Base-by-base conservation (phyloP, 176 grass and related monocot genomes). In the Oropetium thomaeum region DNA sequence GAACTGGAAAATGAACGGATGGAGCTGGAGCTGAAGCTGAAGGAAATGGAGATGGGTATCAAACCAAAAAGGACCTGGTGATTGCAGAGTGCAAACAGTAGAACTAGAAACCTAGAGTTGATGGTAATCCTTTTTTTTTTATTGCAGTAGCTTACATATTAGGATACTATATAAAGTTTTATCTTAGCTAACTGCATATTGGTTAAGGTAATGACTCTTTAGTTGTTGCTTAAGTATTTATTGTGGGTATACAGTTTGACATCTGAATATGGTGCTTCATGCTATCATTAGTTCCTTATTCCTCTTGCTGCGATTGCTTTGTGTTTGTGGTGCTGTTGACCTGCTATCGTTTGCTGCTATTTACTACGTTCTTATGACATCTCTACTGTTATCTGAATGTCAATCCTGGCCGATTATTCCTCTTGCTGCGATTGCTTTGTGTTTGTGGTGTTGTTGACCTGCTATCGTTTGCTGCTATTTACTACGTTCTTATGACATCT, bases 1-100 rank as follows among this genome's bases (percentile, higher is more conserved):
- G 74, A 40, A 52, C 67, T 97, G 70, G 81, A 97, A 58, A 97
- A 97, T 78, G 80, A 97, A 71, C 79, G 62, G 35, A 27, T 97
- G 32, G 83, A 87, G 43, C 78, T 97, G 78, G 88, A 91, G 59
- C 48, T 97, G 60, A 93, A 64, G 67, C 88, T 83, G 29, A 87
- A 91, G 69, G 88, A 91, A 85, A 78, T 89, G 74, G 81, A 91
- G 58, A 58, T 85, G 66, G 81, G 87, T 49, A 57, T 86, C 71
- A 82, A 58, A 74, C 81, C 77, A 43, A 88, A 85, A 52, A 90
- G 80, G 58, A 69, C 71, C 33, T 74, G 63, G 51, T 72, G 60
- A 64, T 32, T 44, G 19, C 49, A 69, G 12, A 20, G 4, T 64
- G 62, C 55, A 49, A 84, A 79, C 70, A 62, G 45, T 82, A 87